Percentiles rank a stretch among this genome's conserved stretches.
Evolutionary conservation across 2,329 filamentous ascomycete species (phyloP).

Genomic region (Chaetomiaceae sp.): DNA sequence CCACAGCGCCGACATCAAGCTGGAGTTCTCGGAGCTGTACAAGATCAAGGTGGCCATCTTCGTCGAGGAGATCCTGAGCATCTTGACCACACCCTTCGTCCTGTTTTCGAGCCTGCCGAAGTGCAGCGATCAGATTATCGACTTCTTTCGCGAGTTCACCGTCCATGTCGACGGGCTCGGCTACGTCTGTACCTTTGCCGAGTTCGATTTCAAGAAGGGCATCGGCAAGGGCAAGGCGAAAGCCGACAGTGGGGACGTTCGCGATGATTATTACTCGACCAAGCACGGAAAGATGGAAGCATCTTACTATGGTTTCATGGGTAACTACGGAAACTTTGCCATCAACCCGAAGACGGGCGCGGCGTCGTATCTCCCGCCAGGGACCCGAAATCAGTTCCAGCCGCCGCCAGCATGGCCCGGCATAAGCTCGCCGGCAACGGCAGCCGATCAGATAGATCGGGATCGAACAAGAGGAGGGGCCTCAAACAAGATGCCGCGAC

Average conservation of each 20-base stretch:
- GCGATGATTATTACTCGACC: conserved; percentile 89
- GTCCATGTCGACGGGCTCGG: conserved; percentile 94
- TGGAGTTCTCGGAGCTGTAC: conserved; percentile 85
- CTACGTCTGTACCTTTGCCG: conserved; percentile 94
- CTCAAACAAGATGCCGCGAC: conserved; percentile 39
- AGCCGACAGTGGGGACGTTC: conserved; percentile 52
- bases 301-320: conserved; percentile 90
- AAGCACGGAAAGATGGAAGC: conserved; percentile 99
- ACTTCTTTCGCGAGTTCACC: conserved; percentile 98
- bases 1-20: conserved; percentile 90
- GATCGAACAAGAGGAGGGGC: conserved; percentile 43
- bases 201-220: conserved; percentile 92
- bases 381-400: conserved; percentile 59
- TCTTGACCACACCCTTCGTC: conserved; percentile 86
- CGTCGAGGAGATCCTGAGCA: conserved; percentile 84
- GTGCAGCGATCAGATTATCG: conserved; percentile 87
- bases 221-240: conserved; percentile 43
- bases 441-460: conserved; percentile 47
- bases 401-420: conserved; percentile 72
- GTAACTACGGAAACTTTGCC: conserved; percentile 86
- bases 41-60: conserved; percentile 92
- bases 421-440: conserved; percentile 58
- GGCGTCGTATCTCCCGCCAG: conserved; percentile 55
- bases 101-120: conserved; percentile 81
- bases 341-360: conserved; percentile 66